Base-by-base conservation (phyloP, 305 asterid genomes). In the Rubia tinctorum region DNA sequence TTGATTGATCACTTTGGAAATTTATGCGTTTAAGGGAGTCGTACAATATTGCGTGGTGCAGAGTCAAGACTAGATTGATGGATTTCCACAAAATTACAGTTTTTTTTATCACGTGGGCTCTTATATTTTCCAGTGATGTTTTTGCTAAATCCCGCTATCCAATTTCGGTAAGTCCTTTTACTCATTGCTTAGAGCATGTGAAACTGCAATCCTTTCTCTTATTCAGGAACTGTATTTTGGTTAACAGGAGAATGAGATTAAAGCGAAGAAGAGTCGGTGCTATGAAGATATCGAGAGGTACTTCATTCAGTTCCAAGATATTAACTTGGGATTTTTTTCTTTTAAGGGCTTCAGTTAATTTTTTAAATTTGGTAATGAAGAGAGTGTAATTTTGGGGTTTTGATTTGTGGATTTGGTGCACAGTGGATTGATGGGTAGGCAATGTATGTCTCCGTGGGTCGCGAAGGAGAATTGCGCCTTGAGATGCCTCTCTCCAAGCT, bases 391-490 rank as follows among this genome's bases (percentile, higher is more conserved):
- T 71, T 69, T 67, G 60, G 68, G 47, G n/a, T 68, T 23, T 63
- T 47, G 44, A 76, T 20, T 70, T 65, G 74, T 56, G 76, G 47
- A 73, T 9, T 69, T 71, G 67, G 39, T 76, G 71, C 6, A 75
- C 78, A 93, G 98, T 85, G 98, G 96, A 75, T 73, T 89, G 67
- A 91, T 94, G 98, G 97, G 97, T 78, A 70, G 87, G 79, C 81
- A 79, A 43, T 93, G 98, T 86, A 82, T 80, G 82, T 81, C 89
- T 74, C 88, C 98, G 63, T 66, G 40, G 73, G 79, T 87, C 74
- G 93, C 83, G 11, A 90, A 84, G 92, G 96, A 93, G 88, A 93
- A 93, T 80, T 93, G 98, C 64, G 97, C 91, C 71, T 78, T 93
- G 77, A 82, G 77, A 73, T 93, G 98, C 82, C 78, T 93, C 69